phyloP scores from a whole-genome alignment of 2,329 filamentous ascomycete genomes.

The Diaporthe nobilis region DNA sequence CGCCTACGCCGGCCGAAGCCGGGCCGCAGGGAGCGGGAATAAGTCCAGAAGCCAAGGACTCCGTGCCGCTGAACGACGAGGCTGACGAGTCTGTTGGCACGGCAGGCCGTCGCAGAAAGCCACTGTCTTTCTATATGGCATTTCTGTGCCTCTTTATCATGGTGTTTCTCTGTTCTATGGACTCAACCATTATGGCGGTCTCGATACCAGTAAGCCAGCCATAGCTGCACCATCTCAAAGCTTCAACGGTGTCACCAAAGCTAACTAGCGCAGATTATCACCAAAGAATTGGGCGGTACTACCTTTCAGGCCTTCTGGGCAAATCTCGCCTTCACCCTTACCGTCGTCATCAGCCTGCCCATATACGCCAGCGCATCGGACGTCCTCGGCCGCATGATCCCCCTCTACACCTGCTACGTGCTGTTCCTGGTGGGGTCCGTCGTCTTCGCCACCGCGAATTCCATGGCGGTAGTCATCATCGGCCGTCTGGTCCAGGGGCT shows the following conservation, averaged over 20 bases:
- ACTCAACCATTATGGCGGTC: conserved; percentile 35
- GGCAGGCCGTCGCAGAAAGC: not conserved
- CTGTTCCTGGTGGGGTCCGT: conserved; percentile 56
- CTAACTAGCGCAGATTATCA: conserved; percentile 8
- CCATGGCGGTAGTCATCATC: conserved; percentile 47
- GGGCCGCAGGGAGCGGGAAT: not conserved
- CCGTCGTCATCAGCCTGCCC: conserved; percentile 47
- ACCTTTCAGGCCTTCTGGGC: conserved; percentile 52
- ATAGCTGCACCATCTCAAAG: not conserved
- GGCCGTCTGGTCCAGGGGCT: conserved; percentile 50
- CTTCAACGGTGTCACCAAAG: not conserved
- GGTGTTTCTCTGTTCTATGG: conserved; percentile 29
- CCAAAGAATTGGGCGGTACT: conserved; percentile 44
- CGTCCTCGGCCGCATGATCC: conserved; percentile 50
- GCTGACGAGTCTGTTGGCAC: not conserved
- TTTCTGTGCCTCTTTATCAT: conserved; percentile 30
- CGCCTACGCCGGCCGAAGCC: not conserved
- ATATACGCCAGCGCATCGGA: conserved; percentile 50
- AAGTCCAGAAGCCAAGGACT: not conserved
- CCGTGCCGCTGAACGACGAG: not conserved
- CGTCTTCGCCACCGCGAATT: conserved; percentile 48
- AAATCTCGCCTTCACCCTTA: conserved; percentile 49
- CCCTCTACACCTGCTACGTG: conserved; percentile 48
- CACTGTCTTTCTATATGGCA: conserved; percentile 14
- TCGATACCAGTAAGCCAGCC: conserved; percentile 18